Percentiles rank a stretch among this genome's conserved stretches.
phyloP scores from a whole-genome alignment of 2,329 filamentous ascomycete species.

The Colletotrichum trifolii region DNA sequence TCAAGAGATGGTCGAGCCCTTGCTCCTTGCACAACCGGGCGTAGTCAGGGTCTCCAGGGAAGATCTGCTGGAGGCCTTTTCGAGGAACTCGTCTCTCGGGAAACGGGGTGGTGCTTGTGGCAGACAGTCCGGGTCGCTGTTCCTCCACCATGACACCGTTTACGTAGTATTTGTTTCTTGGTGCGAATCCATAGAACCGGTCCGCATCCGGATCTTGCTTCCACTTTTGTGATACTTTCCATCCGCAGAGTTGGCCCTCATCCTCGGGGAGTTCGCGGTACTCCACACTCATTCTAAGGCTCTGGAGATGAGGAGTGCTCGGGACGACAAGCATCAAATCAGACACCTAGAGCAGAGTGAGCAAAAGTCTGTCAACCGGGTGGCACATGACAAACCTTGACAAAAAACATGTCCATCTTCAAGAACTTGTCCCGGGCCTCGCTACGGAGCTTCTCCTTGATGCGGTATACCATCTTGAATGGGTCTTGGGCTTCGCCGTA shows the following conservation, averaged over 20 bases:
- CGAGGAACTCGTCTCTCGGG: conserved; percentile 66
- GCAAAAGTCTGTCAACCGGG: conserved; percentile 1
- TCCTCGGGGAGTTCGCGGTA: conserved; percentile 69
- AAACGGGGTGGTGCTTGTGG: conserved; percentile 64
- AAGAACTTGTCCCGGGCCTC: conserved; percentile 65
- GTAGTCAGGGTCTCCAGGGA: conserved; percentile 68
- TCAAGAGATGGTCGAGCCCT: conserved; percentile 65
- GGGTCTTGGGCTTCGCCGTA: conserved; percentile 60
- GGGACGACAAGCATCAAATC: conserved; percentile 71
- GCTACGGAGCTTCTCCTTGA: conserved; percentile 57
- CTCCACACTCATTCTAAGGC: conserved; percentile 65
- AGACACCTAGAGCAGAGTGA: conserved; percentile 58
- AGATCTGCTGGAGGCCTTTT: conserved; percentile 63
- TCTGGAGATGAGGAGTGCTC: conserved; percentile 67
- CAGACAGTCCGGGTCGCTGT: conserved; percentile 57
- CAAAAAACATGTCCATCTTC: conserved; percentile 72
- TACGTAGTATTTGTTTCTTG: conserved; percentile 67
- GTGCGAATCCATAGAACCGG: conserved; percentile 64
- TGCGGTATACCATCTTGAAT: conserved; percentile 53
- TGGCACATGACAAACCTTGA: conserved; percentile 62
- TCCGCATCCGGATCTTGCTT: conserved; percentile 66
- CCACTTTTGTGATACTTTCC: conserved; percentile 63
- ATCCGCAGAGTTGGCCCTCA: conserved; percentile 56
- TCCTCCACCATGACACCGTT: conserved; percentile 66
- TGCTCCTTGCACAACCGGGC: conserved; percentile 65